A percentile compares a stretch with the other conserved stretches of the same genome.
Conservation (phyloP, 345 rosid species). For the Eucalyptus microcorys region DNA sequence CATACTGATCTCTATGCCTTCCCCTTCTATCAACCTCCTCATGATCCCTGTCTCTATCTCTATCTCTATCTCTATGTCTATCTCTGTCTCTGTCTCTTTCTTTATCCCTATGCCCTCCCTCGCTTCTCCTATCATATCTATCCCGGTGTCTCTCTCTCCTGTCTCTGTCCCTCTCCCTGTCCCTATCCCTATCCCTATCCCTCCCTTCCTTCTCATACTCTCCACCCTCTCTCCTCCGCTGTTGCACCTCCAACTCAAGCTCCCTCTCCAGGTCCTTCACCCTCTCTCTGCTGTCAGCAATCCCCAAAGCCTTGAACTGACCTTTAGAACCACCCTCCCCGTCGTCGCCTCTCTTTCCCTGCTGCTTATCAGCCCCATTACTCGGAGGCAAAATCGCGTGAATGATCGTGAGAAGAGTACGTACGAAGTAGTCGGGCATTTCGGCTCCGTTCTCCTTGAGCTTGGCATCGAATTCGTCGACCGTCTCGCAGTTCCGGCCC, state of each 20-base stretch:
- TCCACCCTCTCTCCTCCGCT: conserved; percentile 1
- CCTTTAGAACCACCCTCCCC: conserved; percentile 19
- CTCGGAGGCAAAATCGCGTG: conserved; percentile 76
- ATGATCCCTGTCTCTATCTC: conserved; percentile 13
- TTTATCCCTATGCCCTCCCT: not conserved
- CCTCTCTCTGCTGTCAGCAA: conserved; percentile 51
- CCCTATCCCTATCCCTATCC: not conserved
- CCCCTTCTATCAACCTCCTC: conserved; percentile 11
- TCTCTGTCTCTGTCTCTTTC: not conserved
- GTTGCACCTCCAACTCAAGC: conserved; percentile 37
- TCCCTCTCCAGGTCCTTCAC: conserved; percentile 64
- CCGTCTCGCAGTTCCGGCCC: conserved; percentile 44
- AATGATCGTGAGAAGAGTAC: conserved; percentile 61
- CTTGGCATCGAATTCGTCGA: conserved; percentile 61
- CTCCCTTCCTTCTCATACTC: not conserved
- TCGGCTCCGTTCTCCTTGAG: conserved; percentile 72
- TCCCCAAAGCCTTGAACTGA: conserved; percentile 57
- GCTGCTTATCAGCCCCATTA: conserved; percentile 24
- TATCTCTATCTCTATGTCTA: not conserved
- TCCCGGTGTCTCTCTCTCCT: conserved; percentile 1
- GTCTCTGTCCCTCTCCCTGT: conserved; percentile 8
- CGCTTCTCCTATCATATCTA: not conserved
- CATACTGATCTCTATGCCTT: conserved; percentile 8
- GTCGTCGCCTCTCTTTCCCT: conserved; percentile 3
- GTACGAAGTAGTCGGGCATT: conserved; percentile 85